A percentile compares a stretch with the other conserved stretches of the same genome.
phyloP scores from a whole-genome alignment of 441 rosid genomes.

The Capsella rubella region DNA sequence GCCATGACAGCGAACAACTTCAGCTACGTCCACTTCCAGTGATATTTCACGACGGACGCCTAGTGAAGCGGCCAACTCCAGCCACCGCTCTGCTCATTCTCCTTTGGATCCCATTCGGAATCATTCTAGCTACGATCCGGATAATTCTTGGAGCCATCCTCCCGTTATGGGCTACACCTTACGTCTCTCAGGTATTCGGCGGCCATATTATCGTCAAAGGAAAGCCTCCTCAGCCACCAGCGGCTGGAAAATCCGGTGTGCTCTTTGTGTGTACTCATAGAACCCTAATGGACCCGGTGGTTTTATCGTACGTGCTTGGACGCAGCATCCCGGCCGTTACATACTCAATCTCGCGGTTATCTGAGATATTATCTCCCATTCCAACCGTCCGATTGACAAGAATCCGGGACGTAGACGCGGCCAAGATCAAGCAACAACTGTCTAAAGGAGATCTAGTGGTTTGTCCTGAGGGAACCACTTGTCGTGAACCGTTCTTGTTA shows the following conservation, averaged over 20 bases:
- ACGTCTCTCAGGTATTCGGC: conserved; percentile 62
- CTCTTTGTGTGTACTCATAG: conserved; percentile 95
- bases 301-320: conserved; percentile 66
- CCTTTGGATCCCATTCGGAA: conserved; percentile 87
- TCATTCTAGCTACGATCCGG: conserved; percentile 63
- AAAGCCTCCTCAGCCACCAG: conserved; percentile 68
- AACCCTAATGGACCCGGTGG: conserved; percentile 95
- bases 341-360: conserved; percentile 80
- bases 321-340: conserved; percentile 89
- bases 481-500: conserved; percentile 85
- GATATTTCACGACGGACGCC: conserved; percentile 91
- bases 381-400: conserved; percentile 85
- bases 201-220: conserved; percentile 77
- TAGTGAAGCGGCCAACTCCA: conserved; percentile 82
- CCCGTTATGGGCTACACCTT: conserved; percentile 71
- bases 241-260: conserved; percentile 58
- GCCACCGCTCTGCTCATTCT: conserved; percentile 74
- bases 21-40: conserved; percentile 75
- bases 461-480: conserved; percentile 95
- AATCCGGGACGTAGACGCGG: conserved; percentile 71
- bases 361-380: conserved; percentile 88
- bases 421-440: conserved; percentile 60
- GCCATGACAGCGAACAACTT: conserved; percentile 36
- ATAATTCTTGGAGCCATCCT: conserved; percentile 56
- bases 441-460: conserved; percentile 76